Evolutionary conservation across 805 yeast genomes (phyloP).

Genomic region (Lipomyces spencermartinsiae): DNA sequence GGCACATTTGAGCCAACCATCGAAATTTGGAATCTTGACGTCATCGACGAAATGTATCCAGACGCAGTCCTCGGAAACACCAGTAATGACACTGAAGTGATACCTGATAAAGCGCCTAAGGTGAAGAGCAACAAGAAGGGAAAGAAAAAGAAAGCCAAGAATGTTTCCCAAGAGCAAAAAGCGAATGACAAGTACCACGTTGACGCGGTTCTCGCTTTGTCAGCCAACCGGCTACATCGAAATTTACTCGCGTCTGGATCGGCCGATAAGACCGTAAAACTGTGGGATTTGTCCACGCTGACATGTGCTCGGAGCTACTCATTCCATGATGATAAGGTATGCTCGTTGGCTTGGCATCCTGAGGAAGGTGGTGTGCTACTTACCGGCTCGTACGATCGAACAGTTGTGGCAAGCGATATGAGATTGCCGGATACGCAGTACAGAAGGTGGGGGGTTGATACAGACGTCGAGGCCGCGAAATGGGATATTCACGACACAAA

Average conservation of each 20-base stretch:
- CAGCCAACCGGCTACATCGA: constrained; percentile 82
- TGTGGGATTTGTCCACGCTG: constrained; percentile 87
- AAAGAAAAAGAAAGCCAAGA: constrained; percentile 54
- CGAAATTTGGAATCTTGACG: constrained; percentile 95
- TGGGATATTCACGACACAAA: constrained; percentile 63
- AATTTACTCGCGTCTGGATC: constrained; percentile 91
- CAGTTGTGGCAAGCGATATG: constrained; percentile 79
- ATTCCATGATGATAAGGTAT: constrained; percentile 82
- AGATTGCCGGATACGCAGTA: constrained; percentile 67
- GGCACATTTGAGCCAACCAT: constrained; percentile 98
- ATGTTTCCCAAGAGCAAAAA: constrained; percentile 57
- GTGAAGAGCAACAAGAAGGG: constrained; percentile 45
- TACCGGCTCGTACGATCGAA: constrained; percentile 91
- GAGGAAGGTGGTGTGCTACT: constrained; percentile 58
- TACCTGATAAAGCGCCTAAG: constrained; percentile 38
- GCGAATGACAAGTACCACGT: constrained; percentile 79
- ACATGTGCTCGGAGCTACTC: constrained; percentile 77
- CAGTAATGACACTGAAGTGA: constrained; percentile 55
- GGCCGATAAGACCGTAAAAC: constrained; percentile 91
- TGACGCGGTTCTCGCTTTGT: constrained; percentile 87
- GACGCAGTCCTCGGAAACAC: constrained; percentile 78
- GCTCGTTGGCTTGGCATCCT: constrained; percentile 86
- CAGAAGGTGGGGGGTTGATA: constrained; percentile 69
- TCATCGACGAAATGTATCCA: constrained; percentile 92
- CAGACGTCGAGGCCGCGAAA: constrained; percentile 82